phyloP scores from a whole-genome alignment of 2,329 filamentous ascomycete species.

The Botryotinia globosa region DNA sequence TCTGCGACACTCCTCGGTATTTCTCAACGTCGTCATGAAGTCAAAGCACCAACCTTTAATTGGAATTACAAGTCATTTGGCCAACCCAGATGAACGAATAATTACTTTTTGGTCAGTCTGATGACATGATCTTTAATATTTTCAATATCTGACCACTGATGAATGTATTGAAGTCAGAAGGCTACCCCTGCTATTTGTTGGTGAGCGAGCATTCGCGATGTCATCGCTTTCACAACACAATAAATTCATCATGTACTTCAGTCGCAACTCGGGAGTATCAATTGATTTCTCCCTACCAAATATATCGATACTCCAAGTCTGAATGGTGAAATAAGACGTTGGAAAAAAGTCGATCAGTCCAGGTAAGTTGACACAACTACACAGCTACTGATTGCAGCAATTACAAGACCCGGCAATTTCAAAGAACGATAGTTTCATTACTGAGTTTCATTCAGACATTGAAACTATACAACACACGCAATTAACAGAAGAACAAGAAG shows the following conservation, averaged over 20 bases:
- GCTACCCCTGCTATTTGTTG: not conserved
- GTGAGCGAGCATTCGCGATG: not conserved
- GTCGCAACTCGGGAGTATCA: not conserved
- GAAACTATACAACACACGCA: not conserved
- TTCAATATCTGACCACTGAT: not conserved
- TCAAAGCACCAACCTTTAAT: not conserved
- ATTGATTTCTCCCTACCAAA: not conserved
- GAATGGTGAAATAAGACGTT: not conserved
- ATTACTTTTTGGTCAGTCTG: not conserved
- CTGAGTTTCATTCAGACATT: not conserved
- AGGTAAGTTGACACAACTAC: not conserved
- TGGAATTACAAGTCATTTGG: not conserved
- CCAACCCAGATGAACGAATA: not conserved
- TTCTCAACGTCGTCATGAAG: not conserved
- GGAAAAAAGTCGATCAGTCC: not conserved
- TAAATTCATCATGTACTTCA: not conserved
- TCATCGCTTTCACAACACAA: not conserved
- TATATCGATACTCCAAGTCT: not conserved
- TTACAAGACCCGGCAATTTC: too few relatives aligned
- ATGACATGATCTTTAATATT: not conserved
- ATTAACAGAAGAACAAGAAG: not conserved
- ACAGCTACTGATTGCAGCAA: not conserved
- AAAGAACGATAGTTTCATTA: not conserved
- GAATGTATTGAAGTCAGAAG: not conserved
- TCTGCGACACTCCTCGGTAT: not conserved